A percentile compares a stretch with the other conserved stretches of the same genome.
These are phyloP conservation scores for Tricholoma matsutake DNA, from an alignment of 768 basidiomycete genomes.

Conservation along the genomic window DNA sequence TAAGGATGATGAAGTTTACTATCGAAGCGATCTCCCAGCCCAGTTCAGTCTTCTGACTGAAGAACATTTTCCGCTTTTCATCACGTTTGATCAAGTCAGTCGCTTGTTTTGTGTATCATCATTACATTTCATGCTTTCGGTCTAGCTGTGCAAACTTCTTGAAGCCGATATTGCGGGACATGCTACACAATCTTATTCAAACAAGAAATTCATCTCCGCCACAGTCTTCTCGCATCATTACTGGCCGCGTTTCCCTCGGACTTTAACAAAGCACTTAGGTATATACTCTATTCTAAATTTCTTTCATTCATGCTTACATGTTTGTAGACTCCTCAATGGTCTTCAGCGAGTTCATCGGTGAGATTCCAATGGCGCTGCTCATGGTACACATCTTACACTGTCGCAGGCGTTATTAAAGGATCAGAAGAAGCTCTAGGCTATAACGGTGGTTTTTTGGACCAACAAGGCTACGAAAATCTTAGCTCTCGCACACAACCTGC, in stretches of 20 bases:
- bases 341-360: constrained; percentile 65
- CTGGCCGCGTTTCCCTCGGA: constrained; percentile 58
- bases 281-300: neutral
- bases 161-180: constrained; percentile 39
- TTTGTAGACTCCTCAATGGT: constrained; percentile 57
- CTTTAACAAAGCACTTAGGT: constrained; percentile 53
- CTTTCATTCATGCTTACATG: neutral
- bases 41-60: constrained; percentile 56
- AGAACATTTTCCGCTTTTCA: constrained; percentile 65
- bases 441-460: constrained; percentile 38
- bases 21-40: constrained; percentile 44
- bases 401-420: constrained; percentile 60
- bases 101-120: neutral
- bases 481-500: constrained; percentile 51
- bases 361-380: constrained; percentile 1
- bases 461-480: constrained; percentile 41
- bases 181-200: neutral
- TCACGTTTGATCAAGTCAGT: constrained; percentile 61
- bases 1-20: constrained; percentile 39
- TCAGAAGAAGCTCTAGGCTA: constrained; percentile 48
- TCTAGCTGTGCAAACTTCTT: constrained; percentile 45
- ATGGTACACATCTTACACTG: neutral
- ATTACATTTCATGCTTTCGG: neutral
- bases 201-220: constrained; percentile 39
- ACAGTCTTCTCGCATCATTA: constrained; percentile 47